Evolutionary conservation across 2,329 filamentous ascomycete genomes (phyloP), one percentile per base, ranked within the genome.

Genomic region (Diplodia intermedia): DNA sequence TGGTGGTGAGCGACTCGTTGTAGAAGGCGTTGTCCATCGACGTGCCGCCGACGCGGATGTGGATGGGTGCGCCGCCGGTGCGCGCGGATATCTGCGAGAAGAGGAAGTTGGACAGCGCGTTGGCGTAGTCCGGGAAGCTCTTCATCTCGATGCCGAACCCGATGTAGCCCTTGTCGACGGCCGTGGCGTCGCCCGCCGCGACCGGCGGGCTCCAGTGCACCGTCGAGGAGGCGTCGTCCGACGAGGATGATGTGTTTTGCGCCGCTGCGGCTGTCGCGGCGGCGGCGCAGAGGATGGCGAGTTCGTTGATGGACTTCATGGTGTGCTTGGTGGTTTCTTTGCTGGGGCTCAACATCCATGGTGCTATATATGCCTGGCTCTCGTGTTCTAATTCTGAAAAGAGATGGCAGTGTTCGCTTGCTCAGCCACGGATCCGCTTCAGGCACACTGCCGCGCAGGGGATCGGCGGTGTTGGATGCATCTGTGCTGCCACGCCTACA

Each of bases 101-200:
- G 20, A 57, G 54, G 33, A 12, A 57, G 54, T 1, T 1, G 12
- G 33, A 38, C 31, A 55, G 9, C 4, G 3, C 15, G 18, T 55
- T 55, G 15, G 33, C n/a, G 14, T 57, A 57, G 54, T 57, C 54
- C 15, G 54, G 54, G 33, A 57, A 57, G 33, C 33, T 40, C n/a
- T 40, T 57, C 33, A 40, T 40, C 15, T 57, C 54, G 54, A 57
- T 57, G 33, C 54, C 54, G 33, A 57, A 57, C 20, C 54, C 54
- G 20, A 57, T 40, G 54, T 23, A 57, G 33, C 33, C 54, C 26
- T 57, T 20, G 33, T 57, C 11, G n/a, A 57, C 54, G 31, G 53
- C 9, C 1, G 15, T 20, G 7, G 31, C 18, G 8, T 12, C 5
- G 53, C 14, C 6, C 1, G 29, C 53, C 7, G 15, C 3, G 6